Evolutionary conservation across 2,329 filamentous ascomycete species (phyloP).

Genomic region (Immersiporthe knoxdaviesiana): DNA sequence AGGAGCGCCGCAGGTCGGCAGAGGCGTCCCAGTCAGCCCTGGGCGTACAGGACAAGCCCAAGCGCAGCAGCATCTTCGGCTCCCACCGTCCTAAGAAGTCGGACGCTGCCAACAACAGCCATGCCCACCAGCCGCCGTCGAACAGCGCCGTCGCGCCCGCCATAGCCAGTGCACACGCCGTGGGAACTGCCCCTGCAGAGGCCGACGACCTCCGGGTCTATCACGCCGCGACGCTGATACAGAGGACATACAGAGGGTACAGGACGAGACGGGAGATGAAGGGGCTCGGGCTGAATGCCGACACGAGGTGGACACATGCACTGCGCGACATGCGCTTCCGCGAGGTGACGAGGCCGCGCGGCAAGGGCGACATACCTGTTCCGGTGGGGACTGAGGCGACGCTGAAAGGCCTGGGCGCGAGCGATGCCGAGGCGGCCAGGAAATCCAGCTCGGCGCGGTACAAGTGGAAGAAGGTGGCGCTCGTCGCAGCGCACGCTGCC

Average conservation of each 20-base stretch:
- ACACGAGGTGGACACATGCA: constrained; percentile 72
- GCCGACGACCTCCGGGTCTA: constrained; percentile 36
- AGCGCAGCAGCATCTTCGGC: constrained; percentile 34
- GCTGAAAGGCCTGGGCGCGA: constrained; percentile 19
- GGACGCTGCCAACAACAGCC: constrained; percentile 11
- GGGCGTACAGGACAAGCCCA: constrained; percentile 7
- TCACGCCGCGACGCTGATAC: constrained; percentile 60
- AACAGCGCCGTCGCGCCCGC: constrained; percentile 21
- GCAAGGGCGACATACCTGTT: constrained; percentile 35
- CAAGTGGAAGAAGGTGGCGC: constrained; percentile 76
- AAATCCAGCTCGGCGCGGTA: constrained; percentile 53
- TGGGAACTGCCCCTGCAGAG: constrained; percentile 21
- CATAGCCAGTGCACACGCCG: constrained; percentile 18
- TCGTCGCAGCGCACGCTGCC: constrained; percentile 72
- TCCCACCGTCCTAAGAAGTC: constrained; percentile 13
- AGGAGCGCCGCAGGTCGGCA: constrained; percentile 40
- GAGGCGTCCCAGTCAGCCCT: constrained; percentile 16
- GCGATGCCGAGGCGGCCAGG: constrained; percentile 26
- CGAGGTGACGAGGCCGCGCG: constrained; percentile 51
- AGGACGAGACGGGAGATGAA: constrained; percentile 70
- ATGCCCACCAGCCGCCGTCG: constrained; percentile 6
- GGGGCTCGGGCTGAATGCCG: constrained; percentile 70
- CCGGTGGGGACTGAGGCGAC: constrained; percentile 32
- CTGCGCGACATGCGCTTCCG: constrained; percentile 60
- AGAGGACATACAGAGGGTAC: constrained; percentile 79